phyloP scores from a whole-genome alignment of 2,329 filamentous ascomycete species.

The Nannizziopsis arthrosporioides region DNA sequence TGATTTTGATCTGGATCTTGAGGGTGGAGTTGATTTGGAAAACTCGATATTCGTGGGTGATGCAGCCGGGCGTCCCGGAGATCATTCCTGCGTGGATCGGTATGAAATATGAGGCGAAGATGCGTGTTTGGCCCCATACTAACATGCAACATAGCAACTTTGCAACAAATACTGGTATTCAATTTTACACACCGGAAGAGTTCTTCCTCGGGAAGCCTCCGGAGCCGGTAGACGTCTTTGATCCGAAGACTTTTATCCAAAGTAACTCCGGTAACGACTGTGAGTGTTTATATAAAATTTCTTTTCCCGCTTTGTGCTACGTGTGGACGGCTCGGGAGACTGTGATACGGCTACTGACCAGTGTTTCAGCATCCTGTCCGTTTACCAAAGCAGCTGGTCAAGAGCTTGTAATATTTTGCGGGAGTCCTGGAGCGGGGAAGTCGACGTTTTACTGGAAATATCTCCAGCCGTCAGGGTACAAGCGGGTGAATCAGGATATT shows the following conservation, averaged over 20 bases:
- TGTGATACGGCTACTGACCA: constrained; percentile 3
- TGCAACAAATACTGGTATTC: constrained; percentile 69
- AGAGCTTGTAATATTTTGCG: constrained; percentile 77
- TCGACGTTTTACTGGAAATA: constrained; percentile 77
- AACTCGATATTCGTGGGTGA: constrained; percentile 82
- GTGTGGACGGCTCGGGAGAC: background rate
- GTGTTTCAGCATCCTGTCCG: constrained; percentile 16
- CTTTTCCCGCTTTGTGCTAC: background rate
- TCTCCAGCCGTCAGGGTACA: constrained; percentile 66
- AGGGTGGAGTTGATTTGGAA: constrained; percentile 49
- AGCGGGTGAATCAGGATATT: constrained; percentile 79
- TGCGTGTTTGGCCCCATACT: constrained; percentile 15
- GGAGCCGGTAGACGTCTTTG: constrained; percentile 60
- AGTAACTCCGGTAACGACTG: constrained; percentile 23
- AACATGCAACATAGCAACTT: constrained; percentile 51
- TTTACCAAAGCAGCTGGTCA: constrained; percentile 51
- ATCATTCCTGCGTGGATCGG: constrained; percentile 52
- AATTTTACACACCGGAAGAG: constrained; percentile 80
- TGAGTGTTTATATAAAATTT: constrained; percentile 18
- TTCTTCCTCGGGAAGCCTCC: constrained; percentile 64
- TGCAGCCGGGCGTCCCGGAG: constrained; percentile 50
- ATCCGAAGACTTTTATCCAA: constrained; percentile 49
- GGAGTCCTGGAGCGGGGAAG: constrained; percentile 81
- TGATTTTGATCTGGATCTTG: constrained; percentile 48
- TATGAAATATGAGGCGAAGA: constrained; percentile 19